A percentile compares a stretch with the other conserved stretches of the same genome.
Conservation (phyloP, 2,329 filamentous ascomycete species). For the Aspergillus sp. region DNA sequence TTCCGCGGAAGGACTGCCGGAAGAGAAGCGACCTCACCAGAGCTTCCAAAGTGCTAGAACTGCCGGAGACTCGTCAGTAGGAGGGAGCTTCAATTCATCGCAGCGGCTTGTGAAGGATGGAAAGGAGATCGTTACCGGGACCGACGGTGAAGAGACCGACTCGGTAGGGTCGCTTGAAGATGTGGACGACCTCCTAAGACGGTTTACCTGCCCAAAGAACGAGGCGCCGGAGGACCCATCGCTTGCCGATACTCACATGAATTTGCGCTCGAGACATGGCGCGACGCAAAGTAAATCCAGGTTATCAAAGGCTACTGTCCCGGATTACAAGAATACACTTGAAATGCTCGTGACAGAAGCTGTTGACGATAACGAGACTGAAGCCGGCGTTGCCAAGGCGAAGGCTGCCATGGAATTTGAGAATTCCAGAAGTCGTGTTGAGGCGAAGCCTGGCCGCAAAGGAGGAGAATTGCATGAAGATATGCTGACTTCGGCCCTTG, state of each 20-base stretch:
- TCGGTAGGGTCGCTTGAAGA: constrained; percentile 48
- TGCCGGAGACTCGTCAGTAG: constrained; percentile 10
- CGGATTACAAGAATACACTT: constrained; percentile 56
- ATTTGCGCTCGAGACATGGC: constrained; percentile 9
- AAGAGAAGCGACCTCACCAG: constrained; percentile 6
- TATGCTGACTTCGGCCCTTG: constrained; percentile 35
- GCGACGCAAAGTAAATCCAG: constrained; percentile 8
- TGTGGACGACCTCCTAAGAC: constrained; percentile 43
- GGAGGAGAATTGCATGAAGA: constrained; percentile 24
- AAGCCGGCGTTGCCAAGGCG: constrained; percentile 40
- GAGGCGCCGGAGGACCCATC: constrained; percentile 9
- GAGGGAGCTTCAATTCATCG: constrained; percentile 21
- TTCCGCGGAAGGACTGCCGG: constrained; percentile 5
- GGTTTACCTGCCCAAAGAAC: constrained; percentile 10
- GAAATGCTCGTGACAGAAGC: constrained; percentile 53
- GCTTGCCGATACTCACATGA: constrained; percentile 4
- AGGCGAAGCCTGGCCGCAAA: constrained; percentile 1
- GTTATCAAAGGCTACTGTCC: constrained; percentile 7
- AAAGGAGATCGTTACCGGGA: constrained; percentile 49
- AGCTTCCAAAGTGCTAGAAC: constrained; percentile 13
- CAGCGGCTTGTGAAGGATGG: constrained; percentile 50
- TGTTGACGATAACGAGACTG: constrained; percentile 49
- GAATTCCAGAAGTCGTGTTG: background rate
- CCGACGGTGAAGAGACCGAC: constrained; percentile 60
- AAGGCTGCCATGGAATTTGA: constrained; percentile 20